phyloP scores from a whole-genome alignment of 75 land plant genomes.

The Selaginella moellendorffii region DNA sequence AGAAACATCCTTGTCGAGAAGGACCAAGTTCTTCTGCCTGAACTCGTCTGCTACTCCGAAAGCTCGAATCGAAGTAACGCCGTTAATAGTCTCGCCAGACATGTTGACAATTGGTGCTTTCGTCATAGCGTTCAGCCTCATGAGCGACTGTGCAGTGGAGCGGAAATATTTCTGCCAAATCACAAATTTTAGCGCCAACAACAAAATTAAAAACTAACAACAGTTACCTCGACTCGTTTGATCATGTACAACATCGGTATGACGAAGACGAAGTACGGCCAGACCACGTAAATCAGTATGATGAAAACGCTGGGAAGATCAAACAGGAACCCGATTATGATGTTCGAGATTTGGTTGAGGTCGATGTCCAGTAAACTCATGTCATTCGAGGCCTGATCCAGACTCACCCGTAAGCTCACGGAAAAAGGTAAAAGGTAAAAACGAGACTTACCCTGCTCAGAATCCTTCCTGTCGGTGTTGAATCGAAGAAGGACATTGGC shows the following conservation, averaged over 20 bases:
- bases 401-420: background rate
- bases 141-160: background rate
- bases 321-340: background rate
- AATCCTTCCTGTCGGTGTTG: constrained; percentile 8
- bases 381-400: constrained; percentile 1
- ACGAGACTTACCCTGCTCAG: background rate
- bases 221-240: background rate
- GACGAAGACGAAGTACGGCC: background rate
- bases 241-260: background rate
- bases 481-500: constrained; percentile 5
- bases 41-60: background rate
- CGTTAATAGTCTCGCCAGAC: constrained; percentile 4
- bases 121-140: constrained; percentile 6
- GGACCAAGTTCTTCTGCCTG: background rate
- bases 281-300: background rate
- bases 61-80: constrained; percentile 1
- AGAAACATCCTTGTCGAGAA: background rate
- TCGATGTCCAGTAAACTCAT: constrained; percentile 11
- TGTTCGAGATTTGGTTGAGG: constrained; percentile 3
- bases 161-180: background rate
- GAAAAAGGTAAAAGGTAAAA: no score
- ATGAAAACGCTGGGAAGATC: background rate
- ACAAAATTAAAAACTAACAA: no score
- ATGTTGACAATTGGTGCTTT: constrained; percentile 8
- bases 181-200: no score